A percentile compares a stretch with the other conserved stretches of the same genome.
Evolutionary conservation across 805 yeast genomes (phyloP).

Genomic region (Starmera dryadoides): DNA sequence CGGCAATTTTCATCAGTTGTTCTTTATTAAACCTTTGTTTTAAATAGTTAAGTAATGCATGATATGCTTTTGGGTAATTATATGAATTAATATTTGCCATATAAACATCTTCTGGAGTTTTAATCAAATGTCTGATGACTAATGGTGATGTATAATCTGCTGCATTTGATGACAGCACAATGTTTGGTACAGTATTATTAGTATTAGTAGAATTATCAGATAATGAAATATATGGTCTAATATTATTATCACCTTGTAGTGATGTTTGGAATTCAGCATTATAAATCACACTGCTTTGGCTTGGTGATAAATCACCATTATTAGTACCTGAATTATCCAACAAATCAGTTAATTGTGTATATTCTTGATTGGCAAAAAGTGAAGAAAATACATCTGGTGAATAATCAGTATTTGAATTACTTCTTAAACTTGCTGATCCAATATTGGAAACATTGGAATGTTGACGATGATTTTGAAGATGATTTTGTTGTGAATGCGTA

Average conservation of each 20-base stretch:
- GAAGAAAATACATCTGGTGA: constrained; percentile 23
- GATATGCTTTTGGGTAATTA: constrained; percentile 92
- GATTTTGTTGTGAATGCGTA: constrained; percentile 2
- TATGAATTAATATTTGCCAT: constrained; percentile 71
- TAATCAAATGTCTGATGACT: constrained; percentile 48
- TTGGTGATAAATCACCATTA: constrained; percentile 10
- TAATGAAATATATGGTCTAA: constrained; percentile 21
- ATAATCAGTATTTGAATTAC: not conserved
- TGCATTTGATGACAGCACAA: constrained; percentile 6
- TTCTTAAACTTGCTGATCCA: not conserved
- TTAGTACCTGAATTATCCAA: constrained; percentile 21
- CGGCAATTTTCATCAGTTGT: constrained; percentile 54
- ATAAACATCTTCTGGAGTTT: constrained; percentile 77
- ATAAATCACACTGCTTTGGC: constrained; percentile 13
- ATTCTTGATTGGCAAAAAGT: constrained; percentile 33
- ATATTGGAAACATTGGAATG: too few relatives aligned
- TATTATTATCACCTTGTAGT: constrained; percentile 20
- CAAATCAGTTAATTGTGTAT: constrained; percentile 31
- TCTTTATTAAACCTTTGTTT: constrained; percentile 62
- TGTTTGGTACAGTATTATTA: constrained; percentile 5
- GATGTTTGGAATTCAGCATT: constrained; percentile 20
- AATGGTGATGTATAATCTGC: constrained; percentile 50
- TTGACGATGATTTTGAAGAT: constrained; percentile 1
- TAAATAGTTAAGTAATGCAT: constrained; percentile 70
- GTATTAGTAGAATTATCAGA: constrained; percentile 18